Evolutionary conservation across 768 basidiomycete genomes (phyloP).

Genomic region (Suillus tomentosus): DNA sequence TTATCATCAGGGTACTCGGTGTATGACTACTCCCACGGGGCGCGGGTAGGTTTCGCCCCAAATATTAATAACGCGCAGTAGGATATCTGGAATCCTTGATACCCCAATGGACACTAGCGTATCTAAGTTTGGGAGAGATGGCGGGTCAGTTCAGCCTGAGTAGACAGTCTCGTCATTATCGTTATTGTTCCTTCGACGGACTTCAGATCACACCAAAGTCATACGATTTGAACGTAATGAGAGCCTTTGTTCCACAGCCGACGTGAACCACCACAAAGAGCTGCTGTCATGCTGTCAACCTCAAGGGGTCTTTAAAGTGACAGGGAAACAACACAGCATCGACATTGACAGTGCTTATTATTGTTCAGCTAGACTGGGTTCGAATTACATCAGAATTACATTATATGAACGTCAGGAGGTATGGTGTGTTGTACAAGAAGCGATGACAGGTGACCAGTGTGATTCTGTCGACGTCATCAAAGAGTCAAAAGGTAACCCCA

Average conservation of each 20-base stretch:
- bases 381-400: background rate
- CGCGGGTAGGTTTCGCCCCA: constrained; percentile 57
- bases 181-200: background rate
- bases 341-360: background rate
- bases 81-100: background rate
- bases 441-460: background rate
- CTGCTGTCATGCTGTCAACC: background rate
- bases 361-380: background rate
- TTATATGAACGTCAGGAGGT: background rate
- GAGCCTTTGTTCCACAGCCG: background rate
- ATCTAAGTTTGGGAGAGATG: background rate
- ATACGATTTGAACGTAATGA: background rate
- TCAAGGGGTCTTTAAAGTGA: background rate
- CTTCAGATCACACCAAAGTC: background rate
- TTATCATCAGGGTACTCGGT: constrained; percentile 52
- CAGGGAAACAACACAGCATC: background rate
- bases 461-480: background rate
- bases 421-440: background rate
- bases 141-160: background rate
- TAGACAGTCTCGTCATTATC: background rate
- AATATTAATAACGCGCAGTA: constrained; percentile 47
- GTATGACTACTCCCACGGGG: constrained; percentile 58
- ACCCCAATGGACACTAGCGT: background rate
- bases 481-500: background rate
- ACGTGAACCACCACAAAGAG: background rate